These are phyloP conservation scores for Sphenostylis stenocarpa DNA, from an alignment of 306 rosid genomes.

Conservation along the genomic window DNA sequence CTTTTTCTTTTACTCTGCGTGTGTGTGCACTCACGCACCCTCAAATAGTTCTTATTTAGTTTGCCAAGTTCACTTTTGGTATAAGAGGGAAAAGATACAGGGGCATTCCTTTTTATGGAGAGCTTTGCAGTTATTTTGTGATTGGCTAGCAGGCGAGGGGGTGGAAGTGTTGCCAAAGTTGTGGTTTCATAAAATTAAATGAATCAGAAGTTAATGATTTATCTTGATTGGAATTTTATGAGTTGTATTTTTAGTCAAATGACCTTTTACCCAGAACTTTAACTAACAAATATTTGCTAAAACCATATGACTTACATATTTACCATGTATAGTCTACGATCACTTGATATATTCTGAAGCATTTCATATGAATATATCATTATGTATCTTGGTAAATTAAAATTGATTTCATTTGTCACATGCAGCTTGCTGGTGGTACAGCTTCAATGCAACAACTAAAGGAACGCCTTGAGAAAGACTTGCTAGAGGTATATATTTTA, in stretches of 20 bases:
- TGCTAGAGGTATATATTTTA: slow-evolving; percentile 76
- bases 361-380: not conserved
- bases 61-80: slow-evolving; percentile 9
- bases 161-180: not conserved
- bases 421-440: slow-evolving; percentile 98
- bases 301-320: slow-evolving; percentile 8
- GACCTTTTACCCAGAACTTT: not conserved
- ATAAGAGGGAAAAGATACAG: not conserved
- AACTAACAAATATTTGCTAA: slow-evolving; percentile 1
- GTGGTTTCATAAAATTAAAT: not conserved
- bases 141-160: not conserved
- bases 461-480: slow-evolving; percentile 97
- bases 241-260: not conserved
- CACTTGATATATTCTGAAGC: slow-evolving; percentile 13
- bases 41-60: slow-evolving; percentile 15
- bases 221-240: slow-evolving; percentile 15
- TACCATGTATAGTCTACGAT: not conserved
- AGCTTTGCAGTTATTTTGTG: not conserved
- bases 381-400: not conserved
- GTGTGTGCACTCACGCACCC: not conserved
- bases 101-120: not conserved
- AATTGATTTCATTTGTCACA: slow-evolving; percentile 29
- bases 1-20: not conserved
- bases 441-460: slow-evolving; percentile 99
- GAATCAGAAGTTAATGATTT: not conserved